Conservation (phyloP, 1,284 basidiomycete genomes). For the Trichosporon ovoides region DNA sequence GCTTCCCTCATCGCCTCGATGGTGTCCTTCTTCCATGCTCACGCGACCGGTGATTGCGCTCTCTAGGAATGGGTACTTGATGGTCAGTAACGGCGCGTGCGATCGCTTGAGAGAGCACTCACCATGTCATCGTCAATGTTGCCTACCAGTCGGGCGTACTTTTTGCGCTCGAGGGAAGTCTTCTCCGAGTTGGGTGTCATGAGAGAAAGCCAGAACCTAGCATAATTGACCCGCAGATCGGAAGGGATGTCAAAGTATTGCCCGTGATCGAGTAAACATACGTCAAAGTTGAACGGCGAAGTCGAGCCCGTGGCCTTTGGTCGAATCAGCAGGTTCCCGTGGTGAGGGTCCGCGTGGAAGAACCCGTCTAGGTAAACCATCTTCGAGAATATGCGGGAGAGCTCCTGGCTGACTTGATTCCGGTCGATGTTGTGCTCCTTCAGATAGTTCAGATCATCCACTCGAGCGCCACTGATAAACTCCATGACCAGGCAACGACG, state of each 20-base stretch:
- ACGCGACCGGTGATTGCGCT: constrained; percentile 70
- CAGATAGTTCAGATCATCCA: constrained; percentile 84
- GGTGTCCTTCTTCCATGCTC: constrained; percentile 36
- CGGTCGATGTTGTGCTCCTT: constrained; percentile 81
- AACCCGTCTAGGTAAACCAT: constrained; percentile 94
- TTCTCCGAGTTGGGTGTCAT: constrained; percentile 65
- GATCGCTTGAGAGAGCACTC: constrained; percentile 32
- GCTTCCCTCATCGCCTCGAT: constrained; percentile 20
- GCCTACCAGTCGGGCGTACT: constrained; percentile 81
- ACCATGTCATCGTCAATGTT: constrained; percentile 83
- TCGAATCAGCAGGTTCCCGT: constrained; percentile 85
- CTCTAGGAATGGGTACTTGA: constrained; percentile 59
- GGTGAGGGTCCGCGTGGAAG: constrained; percentile 50
- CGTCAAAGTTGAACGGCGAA: constrained; percentile 89
- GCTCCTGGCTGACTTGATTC: constrained; percentile 84
- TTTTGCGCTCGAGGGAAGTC: constrained; percentile 62
- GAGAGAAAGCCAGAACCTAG: constrained; percentile 73
- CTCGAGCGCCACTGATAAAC: constrained; percentile 74
- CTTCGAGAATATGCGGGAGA: constrained; percentile 73
- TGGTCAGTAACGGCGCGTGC: neutral
- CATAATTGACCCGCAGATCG: constrained; percentile 60
- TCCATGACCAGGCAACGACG: constrained; percentile 93
- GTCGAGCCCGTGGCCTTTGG: constrained; percentile 59
- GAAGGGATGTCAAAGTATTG: constrained; percentile 80
- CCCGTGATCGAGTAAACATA: constrained; percentile 83